Evolutionary conservation across 176 grass and related monocot genomes (phyloP).

Genomic region (Metroxylon sagu): DNA sequence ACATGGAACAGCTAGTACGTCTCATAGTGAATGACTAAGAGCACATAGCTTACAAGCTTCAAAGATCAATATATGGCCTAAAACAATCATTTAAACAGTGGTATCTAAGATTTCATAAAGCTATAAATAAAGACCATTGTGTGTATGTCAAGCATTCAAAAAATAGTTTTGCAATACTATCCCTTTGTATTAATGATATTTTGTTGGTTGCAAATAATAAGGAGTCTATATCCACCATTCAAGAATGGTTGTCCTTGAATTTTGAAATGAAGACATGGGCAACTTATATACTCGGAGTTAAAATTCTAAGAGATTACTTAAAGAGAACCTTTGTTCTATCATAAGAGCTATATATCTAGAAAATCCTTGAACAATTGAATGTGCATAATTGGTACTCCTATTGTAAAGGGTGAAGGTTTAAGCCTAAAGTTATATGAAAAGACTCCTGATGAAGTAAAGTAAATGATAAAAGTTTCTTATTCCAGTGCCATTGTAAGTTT

Average conservation of each 20-base stretch:
- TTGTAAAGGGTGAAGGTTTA: background rate
- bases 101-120: background rate
- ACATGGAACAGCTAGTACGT: background rate
- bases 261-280: too few species aligned
- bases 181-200: background rate
- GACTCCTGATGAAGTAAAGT: background rate
- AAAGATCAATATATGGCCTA: background rate
- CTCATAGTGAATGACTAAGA: background rate
- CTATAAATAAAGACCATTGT: background rate
- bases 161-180: background rate
- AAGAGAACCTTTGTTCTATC: too few species aligned
- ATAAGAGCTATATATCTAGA: too few species aligned
- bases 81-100: background rate
- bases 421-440: background rate
- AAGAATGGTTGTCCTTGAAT: too few species aligned
- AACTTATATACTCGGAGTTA: too few species aligned
- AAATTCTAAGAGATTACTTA: too few species aligned
- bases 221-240: background rate
- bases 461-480: background rate
- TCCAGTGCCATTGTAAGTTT: too few species aligned
- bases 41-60: background rate
- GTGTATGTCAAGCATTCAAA: background rate
- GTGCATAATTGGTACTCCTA: too few species aligned
- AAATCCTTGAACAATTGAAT: too few species aligned
- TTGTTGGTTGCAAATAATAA: background rate